Evolutionary conservation across 495 filamentous ascomycete species (phyloP).

Genomic region (Aspergillus mulundensis): DNA sequence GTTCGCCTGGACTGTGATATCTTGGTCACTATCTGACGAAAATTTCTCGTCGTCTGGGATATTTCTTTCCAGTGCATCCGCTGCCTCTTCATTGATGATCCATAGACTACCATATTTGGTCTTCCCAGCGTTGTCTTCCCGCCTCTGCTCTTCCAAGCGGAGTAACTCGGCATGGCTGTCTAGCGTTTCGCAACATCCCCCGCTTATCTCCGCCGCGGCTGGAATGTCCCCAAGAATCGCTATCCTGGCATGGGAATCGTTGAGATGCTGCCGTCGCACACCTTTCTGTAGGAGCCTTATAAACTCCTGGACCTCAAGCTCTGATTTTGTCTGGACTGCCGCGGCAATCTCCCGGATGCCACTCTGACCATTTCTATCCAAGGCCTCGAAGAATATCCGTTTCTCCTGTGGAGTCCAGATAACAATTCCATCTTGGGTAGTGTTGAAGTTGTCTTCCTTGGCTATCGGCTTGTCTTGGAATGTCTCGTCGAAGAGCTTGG

Average conservation of each 20-base stretch:
- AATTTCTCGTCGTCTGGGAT: not conserved
- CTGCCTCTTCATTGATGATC: slow-evolving; percentile 45
- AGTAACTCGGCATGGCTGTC: slow-evolving; percentile 64
- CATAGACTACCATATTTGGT: slow-evolving; percentile 53
- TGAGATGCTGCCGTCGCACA: slow-evolving; percentile 30
- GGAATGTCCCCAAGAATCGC: slow-evolving; percentile 49
- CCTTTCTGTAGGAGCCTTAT: slow-evolving; percentile 55
- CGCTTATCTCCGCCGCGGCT: slow-evolving; percentile 68
- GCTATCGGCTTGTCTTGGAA: not conserved
- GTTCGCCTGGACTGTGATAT: slow-evolving; percentile 8
- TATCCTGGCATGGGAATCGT: slow-evolving; percentile 19
- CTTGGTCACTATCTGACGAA: not conserved
- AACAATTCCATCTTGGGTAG: slow-evolving; percentile 62
- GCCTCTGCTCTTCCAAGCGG: slow-evolving; percentile 49
- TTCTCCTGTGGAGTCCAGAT: slow-evolving; percentile 71
- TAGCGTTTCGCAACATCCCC: slow-evolving; percentile 59
- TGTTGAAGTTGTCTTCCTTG: slow-evolving; percentile 16
- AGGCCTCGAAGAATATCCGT: slow-evolving; percentile 57
- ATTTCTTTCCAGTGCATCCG: slow-evolving; percentile 32
- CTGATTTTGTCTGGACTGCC: slow-evolving; percentile 65
- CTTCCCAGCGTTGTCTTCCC: slow-evolving; percentile 53
- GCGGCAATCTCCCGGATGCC: slow-evolving; percentile 56
- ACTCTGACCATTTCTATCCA: slow-evolving; percentile 60
- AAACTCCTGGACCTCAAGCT: slow-evolving; percentile 69
- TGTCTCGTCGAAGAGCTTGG: slow-evolving; percentile 43